A percentile compares a stretch with the other conserved stretches of the same genome.
Conservation (phyloP, 495 filamentous ascomycete genomes). For the Parathielavia hyrcaniae region DNA sequence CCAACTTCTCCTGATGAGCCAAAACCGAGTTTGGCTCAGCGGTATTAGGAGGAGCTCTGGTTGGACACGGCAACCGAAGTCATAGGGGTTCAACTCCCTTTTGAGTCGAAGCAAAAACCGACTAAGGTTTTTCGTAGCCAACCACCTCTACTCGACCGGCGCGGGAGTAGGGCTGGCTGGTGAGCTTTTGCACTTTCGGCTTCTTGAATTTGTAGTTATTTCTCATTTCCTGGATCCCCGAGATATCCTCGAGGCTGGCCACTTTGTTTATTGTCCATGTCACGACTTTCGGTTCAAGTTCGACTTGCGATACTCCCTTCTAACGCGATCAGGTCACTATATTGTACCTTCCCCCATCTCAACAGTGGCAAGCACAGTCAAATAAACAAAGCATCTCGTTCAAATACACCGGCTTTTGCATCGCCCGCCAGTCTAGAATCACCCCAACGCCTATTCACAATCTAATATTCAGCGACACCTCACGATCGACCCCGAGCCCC, state of each 20-base stretch:
- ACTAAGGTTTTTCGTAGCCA: neutral
- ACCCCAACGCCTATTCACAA: conserved; percentile 13
- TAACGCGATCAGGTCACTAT: too few relatives aligned
- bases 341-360: too few relatives aligned
- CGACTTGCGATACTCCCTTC: too few relatives aligned
- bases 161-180: neutral
- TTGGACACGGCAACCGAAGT: too few relatives aligned
- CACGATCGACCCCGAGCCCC: conserved; percentile 23
- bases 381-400: too few relatives aligned
- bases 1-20: neutral
- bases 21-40: neutral
- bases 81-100: neutral
- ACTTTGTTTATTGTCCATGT: neutral
- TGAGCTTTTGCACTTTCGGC: neutral
- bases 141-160: neutral
- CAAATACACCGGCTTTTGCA: too few relatives aligned
- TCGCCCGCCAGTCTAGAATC: neutral
- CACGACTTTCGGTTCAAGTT: too few relatives aligned
- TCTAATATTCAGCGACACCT: conserved; percentile 29
- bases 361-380: too few relatives aligned
- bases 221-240: too few relatives aligned
- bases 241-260: too few relatives aligned
- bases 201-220: too few relatives aligned
- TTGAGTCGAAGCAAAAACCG: neutral
- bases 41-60: too few relatives aligned